Base-by-base conservation (phyloP, 768 basidiomycete species). In the Inosperma sp. region DNA sequence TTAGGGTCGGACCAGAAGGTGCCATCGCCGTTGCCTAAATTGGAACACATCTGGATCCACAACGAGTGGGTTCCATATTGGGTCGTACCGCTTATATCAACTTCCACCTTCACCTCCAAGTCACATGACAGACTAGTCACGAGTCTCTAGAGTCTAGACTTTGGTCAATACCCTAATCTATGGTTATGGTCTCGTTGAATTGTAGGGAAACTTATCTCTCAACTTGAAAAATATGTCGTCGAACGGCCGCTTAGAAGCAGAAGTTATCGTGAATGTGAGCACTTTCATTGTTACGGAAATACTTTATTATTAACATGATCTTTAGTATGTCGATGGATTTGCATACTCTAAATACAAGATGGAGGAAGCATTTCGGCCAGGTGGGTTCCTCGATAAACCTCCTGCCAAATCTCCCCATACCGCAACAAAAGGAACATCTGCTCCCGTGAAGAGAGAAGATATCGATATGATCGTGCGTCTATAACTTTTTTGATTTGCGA, bases 291-390 rank as follows among this genome's bases (percentile, higher is more conserved):
- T 23, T n/a, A 13, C 30, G 41, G 3, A 26, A 19, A 41, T 12
- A 4, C n/a, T n/a, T 25, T 45, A 17, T 6, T 30, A 5, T 16
- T 19, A 57, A n/a, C 13, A n/a, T 8, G n/a, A n/a, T n/a, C n/a
- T n/a, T n/a, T n/a, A 86, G 84, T 86, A 80, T 59, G 67, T 65
- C 16, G 85, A 87, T 60, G 85, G 85, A 6, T 77, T 77, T 46
- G 74, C 83, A 7, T 87, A 84, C 59, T 80, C 79, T 21, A 87
- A 86, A 62, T 70, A 73, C 45, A 81, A 80, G 61, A 71, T 87
- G 67, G 83, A 84, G 55, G 82, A 83, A 48, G 82, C 80, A 7
- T 81, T 79, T 59, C 73, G 75, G 14, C 52, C 71, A n/a, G 76
- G 80, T 6, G 77, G 75, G 0, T 62, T 83, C 39, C 70, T 86